Base-by-base conservation (phyloP, 768 basidiomycete genomes). In the Kwoniella mangroviensis region DNA sequence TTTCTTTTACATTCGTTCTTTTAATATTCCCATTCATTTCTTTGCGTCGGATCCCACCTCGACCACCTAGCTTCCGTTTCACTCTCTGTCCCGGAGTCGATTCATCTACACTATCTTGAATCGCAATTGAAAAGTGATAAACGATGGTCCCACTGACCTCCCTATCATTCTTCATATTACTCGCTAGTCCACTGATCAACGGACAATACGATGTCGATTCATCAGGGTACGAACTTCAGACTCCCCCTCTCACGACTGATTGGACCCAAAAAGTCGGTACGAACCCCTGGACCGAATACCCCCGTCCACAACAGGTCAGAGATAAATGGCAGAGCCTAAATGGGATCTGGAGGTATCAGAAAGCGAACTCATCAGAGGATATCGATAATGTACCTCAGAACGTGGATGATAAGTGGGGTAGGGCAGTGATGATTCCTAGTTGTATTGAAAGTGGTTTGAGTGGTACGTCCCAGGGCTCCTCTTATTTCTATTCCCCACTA, bases 381-480 rank as follows among this genome's bases (percentile, higher is more conserved):
- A 26, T 75, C 24, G 17, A 41, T 19, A 55, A 41, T 41, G 52
- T 66, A 3, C 71, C 74, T 3, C 40, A 42, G 17, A 71, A 71
- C 15, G 13, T 56, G 34, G 67, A 45, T 24, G 53, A 68, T 15
- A 55, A 53, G 19, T 65, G 63, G 15, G 68, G 58, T 9, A 40
- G 66, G 22, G 45, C 53, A 4, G 71, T 75, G n/a, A 62, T 75
- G 68, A 63, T 72, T n/a, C 74, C 74, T 15, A 63, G 64, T 53
- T 75, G 74, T 68, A 60, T 75, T 41, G 74, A 75, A 54, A 62
- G 56, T 45, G 74, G 63, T 17, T 42, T 75, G 43, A 72, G 71
- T 58, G 74, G 74, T 72, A 34, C 42, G 64, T 19, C 34, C 34
- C 34, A 34, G 34, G 28, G 28, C 4, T 28, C 28, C 28, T 28